Base-by-base conservation (phyloP, 257 asterid species). In the Solanum arcanum region DNA sequence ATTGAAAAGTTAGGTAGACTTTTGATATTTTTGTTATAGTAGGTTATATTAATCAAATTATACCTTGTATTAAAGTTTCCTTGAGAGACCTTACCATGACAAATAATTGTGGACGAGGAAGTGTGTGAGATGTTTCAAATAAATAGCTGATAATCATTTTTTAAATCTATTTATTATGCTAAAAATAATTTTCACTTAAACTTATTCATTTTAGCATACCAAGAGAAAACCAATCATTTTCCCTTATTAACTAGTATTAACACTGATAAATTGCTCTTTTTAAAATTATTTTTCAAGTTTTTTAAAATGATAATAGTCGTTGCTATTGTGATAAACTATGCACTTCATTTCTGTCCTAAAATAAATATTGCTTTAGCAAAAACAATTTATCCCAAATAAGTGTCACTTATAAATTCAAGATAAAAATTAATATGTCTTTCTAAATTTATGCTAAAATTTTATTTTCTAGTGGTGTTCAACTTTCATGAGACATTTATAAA, bases 351-450 rank as follows among this genome's bases (percentile, higher is more conserved):
- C 33, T n/a, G 4, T n/a, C 33, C 72, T 64, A 5, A 62, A 14
- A 64, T 11, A 7, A 64, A 64, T n/a, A 4, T n/a, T 12, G n/a
- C 0, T 16, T 64, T n/a, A n/a, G 0, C 0, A 60, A 0, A 60
- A 60, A 9, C 9, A 60, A 13, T 64, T 12, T 64, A 12, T 64
- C 16, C 0, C 16, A 0, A 64, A n/a, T n/a, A 64, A 64, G 29
- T 3, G 1, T 64, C 0, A 64, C 7, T n/a, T 62, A n/a, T 5
- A 31, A 62, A n/a, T 62, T 62, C 16, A n/a, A 62, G 70, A 62
- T 25, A 62, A n/a, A 11, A 0, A n/a, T n/a, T 62, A 11, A 15
- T 1, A 0, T 5, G 2, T n/a, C 0, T 62, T 62, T 62, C 3
- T 15, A 62, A n/a, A 0, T n/a, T 11, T 62, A 62, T 23, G 0